phyloP scores from a whole-genome alignment of 2,329 filamentous ascomycete species.

The Rutstroemia sp. region DNA sequence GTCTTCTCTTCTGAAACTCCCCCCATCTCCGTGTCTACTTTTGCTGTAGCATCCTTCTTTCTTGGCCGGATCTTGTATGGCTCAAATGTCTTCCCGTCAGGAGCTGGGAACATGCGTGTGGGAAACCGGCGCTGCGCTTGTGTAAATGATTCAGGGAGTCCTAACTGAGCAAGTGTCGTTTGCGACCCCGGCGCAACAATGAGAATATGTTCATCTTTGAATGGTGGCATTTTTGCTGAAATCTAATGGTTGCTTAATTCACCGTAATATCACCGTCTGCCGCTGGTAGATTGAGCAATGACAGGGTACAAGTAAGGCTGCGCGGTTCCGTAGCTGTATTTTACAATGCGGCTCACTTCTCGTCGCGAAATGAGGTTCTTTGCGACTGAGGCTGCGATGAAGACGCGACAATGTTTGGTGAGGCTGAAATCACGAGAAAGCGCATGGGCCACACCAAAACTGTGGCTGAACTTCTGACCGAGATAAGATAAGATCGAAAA shows the following conservation, averaged over 20 bases:
- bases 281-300: not conserved
- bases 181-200: conserved; percentile 39
- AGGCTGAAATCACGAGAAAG: too few relatives aligned
- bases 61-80: conserved; percentile 71
- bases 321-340: too few relatives aligned
- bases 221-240: conserved; percentile 24
- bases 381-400: too few relatives aligned
- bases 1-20: conserved; percentile 29
- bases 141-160: conserved; percentile 48
- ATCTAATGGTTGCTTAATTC: not conserved
- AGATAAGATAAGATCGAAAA: too few relatives aligned
- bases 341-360: too few relatives aligned
- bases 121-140: conserved; percentile 79
- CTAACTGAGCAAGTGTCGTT: conserved; percentile 29
- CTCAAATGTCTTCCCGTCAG: conserved; percentile 71
- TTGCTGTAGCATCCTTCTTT: conserved; percentile 37
- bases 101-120: conserved; percentile 84
- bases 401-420: too few relatives aligned
- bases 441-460: too few relatives aligned
- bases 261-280: not conserved
- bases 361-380: too few relatives aligned
- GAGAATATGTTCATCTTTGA: conserved; percentile 28
- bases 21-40: conserved; percentile 29
- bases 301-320: not conserved
- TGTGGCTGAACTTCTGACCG: too few relatives aligned